Percentiles rank a stretch among this genome's conserved stretches.
These are phyloP conservation scores for Cercospora canescens DNA, from an alignment of 2,329 filamentous ascomycete genomes.

Conservation along the genomic window DNA sequence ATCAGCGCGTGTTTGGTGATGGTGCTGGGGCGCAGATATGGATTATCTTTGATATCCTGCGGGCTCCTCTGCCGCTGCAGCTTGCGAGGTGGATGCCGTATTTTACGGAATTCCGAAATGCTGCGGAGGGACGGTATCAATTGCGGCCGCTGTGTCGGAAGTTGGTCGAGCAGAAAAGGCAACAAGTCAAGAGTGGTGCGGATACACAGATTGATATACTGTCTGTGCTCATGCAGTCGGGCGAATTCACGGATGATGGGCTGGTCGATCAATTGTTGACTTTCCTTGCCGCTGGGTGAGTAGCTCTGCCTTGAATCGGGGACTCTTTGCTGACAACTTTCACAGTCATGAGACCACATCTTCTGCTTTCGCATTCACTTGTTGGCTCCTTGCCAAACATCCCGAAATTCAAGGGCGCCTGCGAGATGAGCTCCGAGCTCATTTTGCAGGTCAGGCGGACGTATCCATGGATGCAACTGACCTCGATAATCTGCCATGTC, in stretches of 20 bases:
- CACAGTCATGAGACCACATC: constrained; percentile 71
- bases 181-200: constrained; percentile 34
- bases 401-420: constrained; percentile 46
- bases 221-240: constrained; percentile 52
- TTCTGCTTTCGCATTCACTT: constrained; percentile 69
- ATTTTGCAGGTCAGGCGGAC: constrained; percentile 39
- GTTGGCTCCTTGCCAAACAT: constrained; percentile 66
- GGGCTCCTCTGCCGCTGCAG: not conserved
- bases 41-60: not conserved
- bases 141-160: constrained; percentile 1
- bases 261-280: constrained; percentile 57
- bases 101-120: not conserved
- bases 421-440: constrained; percentile 46
- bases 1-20: not conserved
- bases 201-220: constrained; percentile 41
- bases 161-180: constrained; percentile 32
- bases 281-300: constrained; percentile 51
- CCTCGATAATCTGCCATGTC: constrained; percentile 71
- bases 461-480: constrained; percentile 49
- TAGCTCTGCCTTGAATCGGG: not conserved
- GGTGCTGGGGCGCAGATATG: not conserved
- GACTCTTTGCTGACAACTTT: not conserved
- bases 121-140: constrained; percentile 4
- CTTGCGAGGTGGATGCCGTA: constrained; percentile 3
- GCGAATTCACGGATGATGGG: constrained; percentile 52